Conservation (phyloP, 352 stramenopile species). For the Globisporangium uncinulatum region DNA sequence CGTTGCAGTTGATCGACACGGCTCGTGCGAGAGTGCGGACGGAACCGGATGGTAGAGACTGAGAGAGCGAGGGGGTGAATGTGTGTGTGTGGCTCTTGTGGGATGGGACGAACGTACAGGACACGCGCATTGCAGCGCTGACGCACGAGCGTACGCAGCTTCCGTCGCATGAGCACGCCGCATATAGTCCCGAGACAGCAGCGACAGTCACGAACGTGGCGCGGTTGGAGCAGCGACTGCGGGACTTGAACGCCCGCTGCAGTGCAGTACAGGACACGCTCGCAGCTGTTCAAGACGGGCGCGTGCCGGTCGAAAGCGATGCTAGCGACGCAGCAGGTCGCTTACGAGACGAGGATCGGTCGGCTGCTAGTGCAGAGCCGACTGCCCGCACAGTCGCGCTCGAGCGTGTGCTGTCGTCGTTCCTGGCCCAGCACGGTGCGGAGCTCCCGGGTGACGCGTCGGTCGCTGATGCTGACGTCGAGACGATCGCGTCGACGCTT, state of each 20-base stretch:
- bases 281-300: neutral
- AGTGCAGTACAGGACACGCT: slow-evolving; percentile 4
- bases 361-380: neutral
- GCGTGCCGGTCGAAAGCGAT: slow-evolving; percentile 7
- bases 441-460: slow-evolving; percentile 1
- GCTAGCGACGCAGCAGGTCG: slow-evolving; percentile 9
- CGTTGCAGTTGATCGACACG: neutral
- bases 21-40: too few species aligned
- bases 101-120: too few species aligned
- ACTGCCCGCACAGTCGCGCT: too few species aligned
- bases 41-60: too few species aligned
- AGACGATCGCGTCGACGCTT: slow-evolving; percentile 4
- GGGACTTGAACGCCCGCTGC: slow-evolving; percentile 10
- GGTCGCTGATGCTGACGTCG: neutral
- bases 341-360: slow-evolving; percentile 5
- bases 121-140: slow-evolving; percentile 5
- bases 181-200: neutral
- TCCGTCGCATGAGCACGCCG: neutral
- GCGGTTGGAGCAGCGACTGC: slow-evolving; percentile 13
- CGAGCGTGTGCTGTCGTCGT: slow-evolving; percentile 17
- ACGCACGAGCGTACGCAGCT: slow-evolving; percentile 7
- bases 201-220: slow-evolving; percentile 5
- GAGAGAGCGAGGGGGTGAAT: too few species aligned
- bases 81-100: too few species aligned
- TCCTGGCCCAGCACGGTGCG: slow-evolving; percentile 21